phyloP scores from a whole-genome alignment of 495 filamentous ascomycete genomes.

The Xylaria intraflava region DNA sequence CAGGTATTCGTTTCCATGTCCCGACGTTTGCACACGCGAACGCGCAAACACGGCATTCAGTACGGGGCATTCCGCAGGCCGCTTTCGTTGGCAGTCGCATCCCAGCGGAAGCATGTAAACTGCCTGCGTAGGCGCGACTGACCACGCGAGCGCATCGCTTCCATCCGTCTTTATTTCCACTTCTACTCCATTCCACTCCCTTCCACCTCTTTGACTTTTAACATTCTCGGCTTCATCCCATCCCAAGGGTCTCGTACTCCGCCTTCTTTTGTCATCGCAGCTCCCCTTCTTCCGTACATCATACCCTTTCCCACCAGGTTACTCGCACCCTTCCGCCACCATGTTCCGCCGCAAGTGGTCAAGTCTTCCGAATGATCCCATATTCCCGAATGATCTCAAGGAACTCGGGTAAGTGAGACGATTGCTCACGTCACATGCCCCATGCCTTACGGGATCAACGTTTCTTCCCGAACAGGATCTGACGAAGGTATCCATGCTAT shows the following conservation, averaged over 20 bases:
- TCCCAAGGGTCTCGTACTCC: too few relatives aligned
- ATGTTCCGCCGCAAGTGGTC: slow-evolving; percentile 65
- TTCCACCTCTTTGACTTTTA: background rate
- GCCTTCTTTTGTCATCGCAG: background rate
- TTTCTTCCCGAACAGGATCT: slow-evolving; percentile 1
- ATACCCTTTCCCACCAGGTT: slow-evolving; percentile 50
- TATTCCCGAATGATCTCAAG: slow-evolving; percentile 55
- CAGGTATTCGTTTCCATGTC: too few relatives aligned
- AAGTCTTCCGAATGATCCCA: slow-evolving; percentile 63
- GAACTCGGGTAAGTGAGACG: slow-evolving; percentile 58
- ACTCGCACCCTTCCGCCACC: background rate
- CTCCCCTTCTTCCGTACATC: background rate
- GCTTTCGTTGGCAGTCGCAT: too few relatives aligned
- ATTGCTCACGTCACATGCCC: background rate
- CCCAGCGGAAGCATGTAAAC: too few relatives aligned
- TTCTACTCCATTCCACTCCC: background rate
- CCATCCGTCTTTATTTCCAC: too few relatives aligned
- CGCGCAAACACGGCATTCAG: too few relatives aligned
- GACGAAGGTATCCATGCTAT: slow-evolving; percentile 2
- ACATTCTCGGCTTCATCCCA: background rate
- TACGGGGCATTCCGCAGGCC: too few relatives aligned
- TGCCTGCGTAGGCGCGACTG: too few relatives aligned
- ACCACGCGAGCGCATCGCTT: too few relatives aligned
- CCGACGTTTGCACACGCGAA: too few relatives aligned
- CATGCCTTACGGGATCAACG: slow-evolving; percentile 6